These are phyloP conservation scores for Penicillium paxilli DNA, from an alignment of 495 filamentous ascomycete genomes.

Conservation along the genomic window DNA sequence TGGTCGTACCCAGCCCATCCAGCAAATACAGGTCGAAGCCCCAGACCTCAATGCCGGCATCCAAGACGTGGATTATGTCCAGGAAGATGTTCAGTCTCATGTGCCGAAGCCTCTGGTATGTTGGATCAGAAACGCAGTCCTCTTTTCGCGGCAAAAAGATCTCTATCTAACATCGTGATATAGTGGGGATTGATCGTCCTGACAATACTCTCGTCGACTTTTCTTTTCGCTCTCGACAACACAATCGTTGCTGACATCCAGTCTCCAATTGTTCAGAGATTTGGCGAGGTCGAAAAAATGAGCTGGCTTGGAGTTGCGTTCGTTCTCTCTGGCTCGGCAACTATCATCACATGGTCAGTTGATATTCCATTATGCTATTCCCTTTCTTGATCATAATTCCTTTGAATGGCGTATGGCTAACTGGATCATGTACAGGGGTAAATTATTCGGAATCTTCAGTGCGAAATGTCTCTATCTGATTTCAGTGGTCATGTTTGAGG, in stretches of 20 bases:
- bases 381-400: no score
- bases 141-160: neutral
- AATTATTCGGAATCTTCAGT: conserved; percentile 53
- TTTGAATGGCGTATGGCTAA: no score
- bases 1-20: neutral
- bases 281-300: conserved; percentile 54
- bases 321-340: conserved; percentile 42
- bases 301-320: conserved; percentile 59
- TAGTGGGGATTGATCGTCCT: conserved; percentile 37
- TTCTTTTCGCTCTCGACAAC: conserved; percentile 60
- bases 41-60: neutral
- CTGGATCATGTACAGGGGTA: conserved; percentile 19
- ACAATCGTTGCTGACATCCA: conserved; percentile 64
- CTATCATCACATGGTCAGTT: conserved; percentile 41
- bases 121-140: neutral
- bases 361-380: neutral
- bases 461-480: conserved; percentile 55
- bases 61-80: conserved; percentile 9
- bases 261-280: conserved; percentile 47
- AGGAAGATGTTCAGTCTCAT: conserved; percentile 8
- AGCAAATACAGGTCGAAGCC: neutral
- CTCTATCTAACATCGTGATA: neutral
- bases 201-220: conserved; percentile 46
- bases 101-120: conserved; percentile 11
- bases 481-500: conserved; percentile 49